These are phyloP conservation scores for Acaromyces ingoldii DNA, from an alignment of 1,284 basidiomycete genomes.

Conservation along the genomic window DNA sequence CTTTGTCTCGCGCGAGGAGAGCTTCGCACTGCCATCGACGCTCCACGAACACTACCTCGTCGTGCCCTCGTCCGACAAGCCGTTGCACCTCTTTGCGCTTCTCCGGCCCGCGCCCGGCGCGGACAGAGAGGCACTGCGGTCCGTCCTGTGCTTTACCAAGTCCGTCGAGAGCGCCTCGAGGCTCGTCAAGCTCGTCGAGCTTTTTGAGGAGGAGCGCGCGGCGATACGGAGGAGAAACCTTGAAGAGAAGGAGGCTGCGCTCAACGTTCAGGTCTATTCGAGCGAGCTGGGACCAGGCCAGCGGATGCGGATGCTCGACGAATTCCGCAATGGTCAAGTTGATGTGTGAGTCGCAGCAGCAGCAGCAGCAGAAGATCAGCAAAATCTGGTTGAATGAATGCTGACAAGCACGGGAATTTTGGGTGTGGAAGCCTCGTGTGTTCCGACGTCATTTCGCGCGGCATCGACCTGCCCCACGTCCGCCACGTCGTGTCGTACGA, in stretches of 20 bases:
- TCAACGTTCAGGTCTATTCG: slow-evolving; percentile 61
- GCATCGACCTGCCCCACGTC: slow-evolving; percentile 90
- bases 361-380: neutral
- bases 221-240: neutral
- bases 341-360: slow-evolving; percentile 63
- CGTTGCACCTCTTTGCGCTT: slow-evolving; percentile 81
- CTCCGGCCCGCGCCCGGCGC: too few relatives aligned
- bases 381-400: neutral
- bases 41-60: slow-evolving; percentile 66
- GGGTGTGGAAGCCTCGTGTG: slow-evolving; percentile 68
- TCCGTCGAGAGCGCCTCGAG: slow-evolving; percentile 83
- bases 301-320: slow-evolving; percentile 69
- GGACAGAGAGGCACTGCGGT: too few relatives aligned
- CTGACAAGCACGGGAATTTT: neutral
- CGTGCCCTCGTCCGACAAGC: slow-evolving; percentile 74
- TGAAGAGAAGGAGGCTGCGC: slow-evolving; percentile 41
- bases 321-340: slow-evolving; percentile 74
- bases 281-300: slow-evolving; percentile 74
- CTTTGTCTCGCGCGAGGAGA: slow-evolving; percentile 61
- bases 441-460: slow-evolving; percentile 90
- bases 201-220: slow-evolving; percentile 61
- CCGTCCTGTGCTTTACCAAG: slow-evolving; percentile 90
- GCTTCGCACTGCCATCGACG: slow-evolving; percentile 38
- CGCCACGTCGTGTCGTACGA: slow-evolving; percentile 91
- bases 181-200: slow-evolving; percentile 74